A percentile compares a stretch with the other conserved stretches of the same genome.
Evolutionary conservation across 306 rosid species (phyloP).

Genomic region (Corylus heterophylla): DNA sequence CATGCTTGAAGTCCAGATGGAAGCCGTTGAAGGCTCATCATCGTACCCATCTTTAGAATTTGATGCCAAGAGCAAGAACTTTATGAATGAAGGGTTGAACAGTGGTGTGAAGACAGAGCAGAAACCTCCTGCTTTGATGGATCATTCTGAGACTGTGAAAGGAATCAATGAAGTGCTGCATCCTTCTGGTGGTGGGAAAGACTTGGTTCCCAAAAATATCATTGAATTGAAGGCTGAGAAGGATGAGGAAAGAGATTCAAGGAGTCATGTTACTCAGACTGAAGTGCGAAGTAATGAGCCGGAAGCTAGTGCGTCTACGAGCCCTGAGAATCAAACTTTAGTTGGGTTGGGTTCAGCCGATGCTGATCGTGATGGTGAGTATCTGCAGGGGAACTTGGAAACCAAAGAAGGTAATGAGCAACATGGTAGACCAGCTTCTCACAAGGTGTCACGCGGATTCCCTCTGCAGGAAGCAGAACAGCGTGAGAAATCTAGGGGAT

Average conservation of each 20-base stretch:
- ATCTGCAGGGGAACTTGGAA: conserved; percentile 46
- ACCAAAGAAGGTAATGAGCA: conserved; percentile 34
- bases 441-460: conserved; percentile 24
- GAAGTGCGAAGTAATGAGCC: conserved; percentile 32
- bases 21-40: conserved; percentile 24
- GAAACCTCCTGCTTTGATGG: conserved; percentile 30
- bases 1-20: conserved; percentile 34
- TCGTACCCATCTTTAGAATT: conserved; percentile 27
- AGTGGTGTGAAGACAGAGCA: conserved; percentile 30
- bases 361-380: conserved; percentile 33
- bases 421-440: conserved; percentile 24
- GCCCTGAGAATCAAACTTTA: conserved; percentile 30
- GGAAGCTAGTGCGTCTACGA: conserved; percentile 17
- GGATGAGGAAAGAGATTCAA: conserved; percentile 26
- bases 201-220: conserved; percentile 34
- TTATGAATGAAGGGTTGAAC: conserved; percentile 22
- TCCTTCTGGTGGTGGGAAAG: conserved; percentile 36
- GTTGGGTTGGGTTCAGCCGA: conserved; percentile 32
- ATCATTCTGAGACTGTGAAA: conserved; percentile 34
- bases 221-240: conserved; percentile 41
- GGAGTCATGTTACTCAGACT: conserved; percentile 23
- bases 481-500: conserved; percentile 30
- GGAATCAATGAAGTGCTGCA: conserved; percentile 26
- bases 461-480: conserved; percentile 50
- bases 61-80: conserved; percentile 26